Evolutionary conservation across 805 yeast species (phyloP), one percentile per base, ranked within the genome.

Genomic region (Yarrowia sp.): DNA sequence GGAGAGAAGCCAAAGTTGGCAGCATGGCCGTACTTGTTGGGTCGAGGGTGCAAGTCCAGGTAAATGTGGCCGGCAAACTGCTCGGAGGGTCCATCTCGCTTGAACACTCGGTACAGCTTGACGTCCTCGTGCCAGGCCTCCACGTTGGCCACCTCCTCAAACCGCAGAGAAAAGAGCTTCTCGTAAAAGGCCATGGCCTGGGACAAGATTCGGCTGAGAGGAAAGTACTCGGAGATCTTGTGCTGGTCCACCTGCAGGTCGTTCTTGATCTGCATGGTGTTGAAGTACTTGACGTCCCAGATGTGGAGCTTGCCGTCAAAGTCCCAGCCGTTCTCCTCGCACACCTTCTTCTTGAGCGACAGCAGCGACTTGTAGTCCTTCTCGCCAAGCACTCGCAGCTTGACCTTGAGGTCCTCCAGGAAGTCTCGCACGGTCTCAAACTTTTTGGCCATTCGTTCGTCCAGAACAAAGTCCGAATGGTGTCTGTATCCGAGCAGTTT

Each of bases 11-110:
- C 87, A 72, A 90, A 90, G 73, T 88, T 88, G 7, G 96, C 96
- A 48, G 96, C 96, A 74, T 90, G 96, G 1, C 92, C 89, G 76
- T 89, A 90, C 74, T 90, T 90, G 70, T 93, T 93, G 65, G 86
- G 88, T 72, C 96, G 83, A 68, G 96, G 96, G 74, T 89, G 92
- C 71, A 90, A 77, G 74, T 90, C 96, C 67, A 90, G 84, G 75
- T 85, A 88, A 51, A 90, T 76, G 83, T 89, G 87, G 32, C 96
- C 96, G 66, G 84, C 82, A 76, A 90, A 90, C 66, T 79, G 82
- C 16, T 86, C 85, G n/a, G 73, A 69, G 30, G 73, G 72, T 44
- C 80, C 74, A 68, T 86, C 90, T 70, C 82, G 76, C 67, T 82
- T 81, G 87, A 89, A 89, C 62, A 72, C 73, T 2, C 89, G 85